Evolutionary conservation across 1,284 basidiomycete genomes (phyloP).

Genomic region (Abortiporus biennis): DNA sequence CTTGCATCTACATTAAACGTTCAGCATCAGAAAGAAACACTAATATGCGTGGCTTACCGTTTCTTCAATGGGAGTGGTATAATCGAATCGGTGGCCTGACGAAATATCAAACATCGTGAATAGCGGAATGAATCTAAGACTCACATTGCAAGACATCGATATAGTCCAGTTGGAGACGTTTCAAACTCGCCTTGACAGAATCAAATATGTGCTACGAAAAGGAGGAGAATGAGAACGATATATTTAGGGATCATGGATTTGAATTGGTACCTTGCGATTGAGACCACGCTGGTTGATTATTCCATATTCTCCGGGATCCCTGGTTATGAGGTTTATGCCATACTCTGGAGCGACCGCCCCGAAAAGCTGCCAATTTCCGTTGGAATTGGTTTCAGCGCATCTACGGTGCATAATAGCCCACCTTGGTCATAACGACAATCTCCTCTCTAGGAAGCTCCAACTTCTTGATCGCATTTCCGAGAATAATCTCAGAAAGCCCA

Average conservation of each 20-base stretch:
- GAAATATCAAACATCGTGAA: conserved; percentile 6
- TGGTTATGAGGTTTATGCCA: conserved; percentile 26
- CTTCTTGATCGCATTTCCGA: conserved; percentile 56
- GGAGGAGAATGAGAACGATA: conserved; percentile 3
- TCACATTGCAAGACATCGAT: too few species aligned
- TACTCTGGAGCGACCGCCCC: conserved; percentile 26
- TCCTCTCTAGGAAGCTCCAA: conserved; percentile 48
- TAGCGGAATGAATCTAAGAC: conserved; percentile 38
- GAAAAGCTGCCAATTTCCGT: conserved; percentile 4
- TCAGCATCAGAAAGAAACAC: background rate
- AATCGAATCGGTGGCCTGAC: conserved; percentile 23
- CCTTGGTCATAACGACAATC: conserved; percentile 54
- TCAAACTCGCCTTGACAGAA: conserved; percentile 39
- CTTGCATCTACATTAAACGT: too few species aligned
- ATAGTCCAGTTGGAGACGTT: too few species aligned
- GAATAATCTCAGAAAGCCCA: conserved; percentile 47
- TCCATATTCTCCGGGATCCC: conserved; percentile 21
- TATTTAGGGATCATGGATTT: conserved; percentile 11
- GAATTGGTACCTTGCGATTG: conserved; percentile 30
- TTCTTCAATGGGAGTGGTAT: conserved; percentile 24
- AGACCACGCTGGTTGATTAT: conserved; percentile 34
- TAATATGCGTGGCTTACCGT: conserved; percentile 31
- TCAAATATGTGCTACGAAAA: conserved; percentile 36
- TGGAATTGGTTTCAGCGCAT: background rate
- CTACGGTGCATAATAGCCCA: conserved; percentile 11